Evolutionary conservation across 495 filamentous ascomycete species (phyloP), one percentile per base, ranked within the genome.

Genomic region (Penicillium chermesinum): DNA sequence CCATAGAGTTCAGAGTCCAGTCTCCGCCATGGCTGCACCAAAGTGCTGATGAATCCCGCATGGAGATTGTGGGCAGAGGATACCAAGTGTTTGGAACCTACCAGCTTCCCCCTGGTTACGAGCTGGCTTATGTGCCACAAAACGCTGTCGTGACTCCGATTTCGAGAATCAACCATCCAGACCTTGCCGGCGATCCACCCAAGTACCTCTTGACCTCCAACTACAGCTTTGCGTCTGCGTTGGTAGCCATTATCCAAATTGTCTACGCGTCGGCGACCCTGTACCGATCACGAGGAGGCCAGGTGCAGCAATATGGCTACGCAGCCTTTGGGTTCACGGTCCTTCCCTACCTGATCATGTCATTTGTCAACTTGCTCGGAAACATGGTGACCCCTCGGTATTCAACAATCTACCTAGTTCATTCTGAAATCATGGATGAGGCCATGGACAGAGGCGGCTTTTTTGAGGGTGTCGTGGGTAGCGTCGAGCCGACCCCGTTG

Each of bases 381-480:
- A 40, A 40, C 18, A 40, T 40, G 16, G 38, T 16, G 2, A 40
- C 38, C 4, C 38, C 17, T 10, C 17, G 38, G 7, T 40, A 40
- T 21, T 21, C 38, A 15, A 19, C 38, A 18, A 6, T 40, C 7
- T 40, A 20, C 9, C 13, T 40, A 13, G 38, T 40, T 18, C 38
- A 40, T 40, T 19, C 38, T 20, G 38, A 40, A 10, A 9, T 40
- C 12, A 40, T 40, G 38, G 38, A 40, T 18, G 38, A 40, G 20
- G 38, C 38, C 7, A 14, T 7, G 13, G 1, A 16, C 3, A 17
- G 38, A 17, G 38, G 38, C 3, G 38, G 38, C 20, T 12, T 20
- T 16, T 40, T 40, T 9, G 16, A 17, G 4, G 38, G 38, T n/a
- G 38, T 13, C 9, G 38, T 40, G 17, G 38, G 14, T 12, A 40